phyloP scores from a whole-genome alignment of 1,139 yeast genomes.

The Suhomyces bokatorum region DNA sequence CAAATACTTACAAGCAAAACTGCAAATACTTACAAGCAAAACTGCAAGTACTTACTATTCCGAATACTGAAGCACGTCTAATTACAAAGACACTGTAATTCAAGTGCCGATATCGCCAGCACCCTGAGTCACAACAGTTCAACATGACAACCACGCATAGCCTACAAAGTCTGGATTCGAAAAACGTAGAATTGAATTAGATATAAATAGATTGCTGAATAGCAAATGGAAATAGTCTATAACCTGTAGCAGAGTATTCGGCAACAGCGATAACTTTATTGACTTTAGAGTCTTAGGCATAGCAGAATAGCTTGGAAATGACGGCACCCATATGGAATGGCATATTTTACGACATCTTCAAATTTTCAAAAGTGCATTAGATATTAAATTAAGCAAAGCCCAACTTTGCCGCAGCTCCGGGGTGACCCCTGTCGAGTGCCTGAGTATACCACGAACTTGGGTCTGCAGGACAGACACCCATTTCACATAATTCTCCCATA shows the following conservation, averaged over 20 bases:
- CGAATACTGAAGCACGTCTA: too few relatives aligned
- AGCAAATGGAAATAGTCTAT: not conserved
- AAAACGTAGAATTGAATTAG: not conserved
- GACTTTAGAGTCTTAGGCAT: not conserved
- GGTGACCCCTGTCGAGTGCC: slow-evolving; percentile 20
- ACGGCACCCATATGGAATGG: not conserved
- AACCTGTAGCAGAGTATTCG: not conserved
- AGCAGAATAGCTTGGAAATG: not conserved
- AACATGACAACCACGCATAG: too few relatives aligned
- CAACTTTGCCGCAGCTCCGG: slow-evolving; percentile 18
- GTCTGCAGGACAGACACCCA: slow-evolving; percentile 49
- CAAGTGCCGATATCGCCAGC: too few relatives aligned
- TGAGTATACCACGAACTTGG: slow-evolving; percentile 16
- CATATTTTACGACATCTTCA: not conserved
- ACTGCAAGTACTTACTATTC: too few relatives aligned
- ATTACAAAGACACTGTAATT: too few relatives aligned
- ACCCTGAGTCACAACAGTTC: not conserved
- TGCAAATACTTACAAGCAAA: too few relatives aligned
- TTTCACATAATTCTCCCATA: slow-evolving; percentile 78
- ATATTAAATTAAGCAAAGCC: slow-evolving; percentile 13
- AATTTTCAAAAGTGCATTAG: slow-evolving; percentile 8
- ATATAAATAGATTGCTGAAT: not conserved
- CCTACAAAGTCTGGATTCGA: not conserved
- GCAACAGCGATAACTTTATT: not conserved
- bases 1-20: too few relatives aligned